These are phyloP conservation scores for Mucor velutinosus DNA, from an alignment of 371 early-diverging fungal species.

Conservation along the genomic window DNA sequence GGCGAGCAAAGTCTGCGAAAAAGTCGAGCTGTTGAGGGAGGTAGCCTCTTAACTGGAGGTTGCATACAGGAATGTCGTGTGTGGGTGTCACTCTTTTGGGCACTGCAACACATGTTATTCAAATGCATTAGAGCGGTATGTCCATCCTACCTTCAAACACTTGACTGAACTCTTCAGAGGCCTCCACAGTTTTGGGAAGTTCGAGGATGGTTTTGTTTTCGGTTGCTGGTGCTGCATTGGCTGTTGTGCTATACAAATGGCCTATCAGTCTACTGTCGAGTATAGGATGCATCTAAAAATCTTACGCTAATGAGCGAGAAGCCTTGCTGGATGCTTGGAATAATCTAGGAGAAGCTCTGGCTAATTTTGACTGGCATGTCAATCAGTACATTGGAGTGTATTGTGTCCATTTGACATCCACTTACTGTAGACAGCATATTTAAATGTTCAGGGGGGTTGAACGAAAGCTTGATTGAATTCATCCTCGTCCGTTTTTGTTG, in stretches of 20 bases:
- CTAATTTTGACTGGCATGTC: slow-evolving; percentile 9
- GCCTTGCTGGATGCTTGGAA: background rate
- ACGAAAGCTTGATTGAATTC: background rate
- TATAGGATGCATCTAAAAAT: background rate
- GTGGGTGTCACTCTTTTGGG: slow-evolving; percentile 55
- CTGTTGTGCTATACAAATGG: background rate
- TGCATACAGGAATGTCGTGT: slow-evolving; percentile 70
- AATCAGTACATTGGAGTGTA: background rate
- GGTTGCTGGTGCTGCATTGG: background rate
- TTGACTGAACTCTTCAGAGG: slow-evolving; percentile 20
- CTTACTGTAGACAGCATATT: slow-evolving; percentile 14
- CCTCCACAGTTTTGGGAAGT: slow-evolving; percentile 23
- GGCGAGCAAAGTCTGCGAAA: slow-evolving; percentile 81
- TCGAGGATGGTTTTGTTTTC: slow-evolving; percentile 14
- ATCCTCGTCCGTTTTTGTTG: slow-evolving; percentile 1
- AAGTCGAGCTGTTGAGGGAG: slow-evolving; percentile 86
- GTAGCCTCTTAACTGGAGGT: slow-evolving; percentile 73
- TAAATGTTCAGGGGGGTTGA: slow-evolving; percentile 7
- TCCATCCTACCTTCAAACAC: slow-evolving; percentile 30
- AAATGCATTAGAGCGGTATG: no score
- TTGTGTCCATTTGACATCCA: background rate
- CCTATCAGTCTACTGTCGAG: background rate
- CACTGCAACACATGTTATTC: slow-evolving; percentile 12
- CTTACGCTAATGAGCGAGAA: slow-evolving; percentile 17
- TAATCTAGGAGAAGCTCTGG: slow-evolving; percentile 15